Evolutionary conservation across 805 yeast genomes (phyloP), one percentile per base, ranked within the genome.

Genomic region (Blastobotrys robertii): DNA sequence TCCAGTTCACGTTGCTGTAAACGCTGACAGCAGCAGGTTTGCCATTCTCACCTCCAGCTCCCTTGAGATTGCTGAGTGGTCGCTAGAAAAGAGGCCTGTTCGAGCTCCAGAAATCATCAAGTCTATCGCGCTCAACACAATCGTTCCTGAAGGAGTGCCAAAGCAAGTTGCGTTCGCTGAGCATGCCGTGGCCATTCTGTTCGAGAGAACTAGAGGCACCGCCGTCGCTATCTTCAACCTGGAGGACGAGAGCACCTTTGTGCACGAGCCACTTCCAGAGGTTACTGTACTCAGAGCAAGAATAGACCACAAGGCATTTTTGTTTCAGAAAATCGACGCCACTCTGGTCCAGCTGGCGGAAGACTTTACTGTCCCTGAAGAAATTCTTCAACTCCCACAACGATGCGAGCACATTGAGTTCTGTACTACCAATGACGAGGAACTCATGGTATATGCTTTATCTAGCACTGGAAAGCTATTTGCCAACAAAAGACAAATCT

Each of bases 381-480:
- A 19, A 6, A 19, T 19, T 19, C 25, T 19, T 11, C 36, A 19
- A 12, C 78, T 87, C 48, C 88, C 90, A 1, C 82, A 75, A 54
- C 64, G 84, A 22, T 85, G 94, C 54, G 44, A 39, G 8, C 73
- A 73, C 42, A 81, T 62, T 10, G 51, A 45, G 8, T 58, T 48
- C 11, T n/a, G 4, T 16, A 19, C 4, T 19, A 19, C 45, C 16
- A 16, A 25, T 36, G 46, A 42, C 4, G 45, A 34, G 8, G 38
- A 30, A 8, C 4, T 19, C 12, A 13, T 30, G 10, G 38, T 79
- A 0, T 82, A 85, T 57, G 97, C 96, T 42, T 62, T 90, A 25
- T 73, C 94, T 0, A 63, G 73, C 4, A 76, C 71, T 48, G 97
- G 97, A 44, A 82, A 81, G 54, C 63, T 92, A 10, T 85, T 67